Evolutionary conservation across 2,329 filamentous ascomycete genomes (phyloP), one percentile per base, ranked within the genome.

Genomic region (Fusarium pseudoanthophilum): DNA sequence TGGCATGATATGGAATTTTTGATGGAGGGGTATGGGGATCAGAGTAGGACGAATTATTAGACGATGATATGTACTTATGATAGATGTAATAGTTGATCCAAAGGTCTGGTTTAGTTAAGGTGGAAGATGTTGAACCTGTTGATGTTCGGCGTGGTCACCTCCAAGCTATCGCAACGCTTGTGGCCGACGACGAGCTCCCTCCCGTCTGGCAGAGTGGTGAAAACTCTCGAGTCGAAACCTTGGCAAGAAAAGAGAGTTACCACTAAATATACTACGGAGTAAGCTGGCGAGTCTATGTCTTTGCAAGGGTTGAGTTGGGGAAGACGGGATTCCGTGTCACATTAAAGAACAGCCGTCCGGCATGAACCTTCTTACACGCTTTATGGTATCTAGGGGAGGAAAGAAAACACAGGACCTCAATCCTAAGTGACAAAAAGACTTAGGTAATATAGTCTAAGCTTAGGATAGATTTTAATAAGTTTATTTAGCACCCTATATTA

Each of bases 1-100:
- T 75, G 73, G 73, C 56, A 74, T 24, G 73, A 74, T 28, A 76
- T 75, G 73, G 73, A 75, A 34, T 34, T 76, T 37, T 40, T 75
- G 15, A 65, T 76, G 70, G 73, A 63, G 18, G 70, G 68, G 2
- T 76, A 67, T 48, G 67, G 73, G 7, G 73, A 69, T 2, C 52
- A 72, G 28, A 42, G 34, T 1, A 66, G 60, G 28, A 39, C 48
- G 1, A 48, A 53, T 15, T 67, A 59, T 26, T 67, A 67, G 21
- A 49, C n/a, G 30, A 7, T 7, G 18, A 26, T 34, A 21, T 40
- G 10, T 30, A 7, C 4, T 24, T 46, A 36, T 5, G n/a, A 13
- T 7, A 26, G 7, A 20, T 16, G 2, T 46, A 14, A 53, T 28
- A 0, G 21, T 21, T 13, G 10, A 32, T 43, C 1, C 1, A 32